Evolutionary conservation across 495 filamentous ascomycete species (phyloP), one percentile per base, ranked within the genome.

Genomic region (Trichocladium uniseriatum): DNA sequence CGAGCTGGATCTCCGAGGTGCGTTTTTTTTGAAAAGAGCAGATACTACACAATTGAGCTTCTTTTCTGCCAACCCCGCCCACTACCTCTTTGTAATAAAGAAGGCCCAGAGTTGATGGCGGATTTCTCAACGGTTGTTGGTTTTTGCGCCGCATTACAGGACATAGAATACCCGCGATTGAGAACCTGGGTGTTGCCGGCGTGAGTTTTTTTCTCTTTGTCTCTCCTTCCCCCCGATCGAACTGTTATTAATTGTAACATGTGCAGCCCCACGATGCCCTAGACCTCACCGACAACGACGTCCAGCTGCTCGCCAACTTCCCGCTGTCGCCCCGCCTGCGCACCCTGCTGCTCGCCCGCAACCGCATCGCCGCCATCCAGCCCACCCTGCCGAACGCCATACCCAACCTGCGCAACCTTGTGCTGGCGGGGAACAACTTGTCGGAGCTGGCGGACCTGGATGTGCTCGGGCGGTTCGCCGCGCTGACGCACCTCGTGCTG

Each of bases 1-100:
- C 62, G 94, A 99, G 79, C 79, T 99, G 62, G 89, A 96, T 77
- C 89, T 99, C 58, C 82, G 94, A 97, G 94, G 94, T 99, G 82
- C 84, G 89, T 90, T 70, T 57, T 70, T 57, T 49, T 79, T 83
- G 87, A 86, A 90, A 95, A 91, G 89, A 82, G 74, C 86, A 90
- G 89, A 90, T 94, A 83, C 88, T 95, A 84, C 89, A 89, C 83
- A 79, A 78, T 68, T 69, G 50, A 56, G 24, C 24, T 27, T 57
- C 45, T 63, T 40, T 28, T 34, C 24, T 44, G 28, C 15, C 16
- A 44, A 44, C 29, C 18, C 28, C 29, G 21, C 13, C 16, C 20
- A 43, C 34, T 15, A 38, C n/a, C n/a, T n/a, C n/a, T n/a, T 71
- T 83, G 83, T 6, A 32, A 32, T 3, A 32, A 11, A 32, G 31